Conservation (phyloP, 345 rosid species). For the Psidium friedrichsthalianum region DNA sequence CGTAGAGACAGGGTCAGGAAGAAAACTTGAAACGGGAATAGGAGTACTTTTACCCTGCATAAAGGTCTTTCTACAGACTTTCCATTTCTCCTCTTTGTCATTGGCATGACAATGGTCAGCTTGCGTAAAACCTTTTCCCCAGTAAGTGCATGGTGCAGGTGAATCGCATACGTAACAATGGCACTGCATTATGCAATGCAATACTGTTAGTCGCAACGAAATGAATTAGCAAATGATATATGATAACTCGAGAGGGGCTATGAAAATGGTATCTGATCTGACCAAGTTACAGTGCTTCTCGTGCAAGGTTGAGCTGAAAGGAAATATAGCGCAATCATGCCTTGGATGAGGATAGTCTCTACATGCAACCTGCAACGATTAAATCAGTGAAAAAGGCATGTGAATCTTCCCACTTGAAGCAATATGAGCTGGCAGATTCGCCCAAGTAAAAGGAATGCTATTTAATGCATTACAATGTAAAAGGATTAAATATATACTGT, state of each 20-base stretch:
- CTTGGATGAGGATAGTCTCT: slow-evolving; percentile 89
- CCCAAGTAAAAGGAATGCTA: background rate
- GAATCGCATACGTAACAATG: slow-evolving; percentile 85
- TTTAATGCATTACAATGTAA: background rate
- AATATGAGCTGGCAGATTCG: background rate
- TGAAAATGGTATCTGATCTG: slow-evolving; percentile 1
- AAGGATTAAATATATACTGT: too few species aligned
- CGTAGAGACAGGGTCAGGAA: background rate
- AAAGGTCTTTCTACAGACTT: slow-evolving; percentile 29
- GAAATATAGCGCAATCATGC: slow-evolving; percentile 56
- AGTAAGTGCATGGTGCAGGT: slow-evolving; percentile 58
- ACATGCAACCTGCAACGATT: slow-evolving; percentile 61
- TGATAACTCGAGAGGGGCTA: background rate
- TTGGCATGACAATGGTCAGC: slow-evolving; percentile 81
- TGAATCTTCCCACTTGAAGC: background rate
- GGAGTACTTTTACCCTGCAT: slow-evolving; percentile 6
- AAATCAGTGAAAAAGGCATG: background rate
- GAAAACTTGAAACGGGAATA: background rate
- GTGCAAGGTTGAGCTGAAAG: slow-evolving; percentile 50
- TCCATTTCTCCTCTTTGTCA: slow-evolving; percentile 56
- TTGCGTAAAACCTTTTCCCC: slow-evolving; percentile 36
- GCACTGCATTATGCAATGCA: slow-evolving; percentile 38
- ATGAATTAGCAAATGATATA: background rate
- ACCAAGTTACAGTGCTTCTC: slow-evolving; percentile 58
- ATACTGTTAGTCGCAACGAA: background rate